A percentile compares a stretch with the other conserved stretches of the same genome.
phyloP scores from a whole-genome alignment of 768 basidiomycete species.

The Pholiota molesta region DNA sequence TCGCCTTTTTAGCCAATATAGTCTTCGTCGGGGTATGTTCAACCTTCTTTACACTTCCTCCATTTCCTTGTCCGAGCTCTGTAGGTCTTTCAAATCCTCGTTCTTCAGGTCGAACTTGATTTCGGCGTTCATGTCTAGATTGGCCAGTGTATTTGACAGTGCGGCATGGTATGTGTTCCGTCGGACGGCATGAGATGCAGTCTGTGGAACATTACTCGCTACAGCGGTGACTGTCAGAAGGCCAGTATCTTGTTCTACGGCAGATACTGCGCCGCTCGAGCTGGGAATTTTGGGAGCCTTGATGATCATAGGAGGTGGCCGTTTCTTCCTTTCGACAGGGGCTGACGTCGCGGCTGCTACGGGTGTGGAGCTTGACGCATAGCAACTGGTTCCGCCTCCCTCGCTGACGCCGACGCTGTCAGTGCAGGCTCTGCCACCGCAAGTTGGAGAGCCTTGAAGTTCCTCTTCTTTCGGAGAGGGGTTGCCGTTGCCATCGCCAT shows the following conservation, averaged over 20 bases:
- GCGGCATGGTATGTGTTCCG: conserved; percentile 80
- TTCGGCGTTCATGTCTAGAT: conserved; percentile 83
- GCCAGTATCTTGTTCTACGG: conserved; percentile 43
- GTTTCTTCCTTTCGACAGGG: conserved; percentile 55
- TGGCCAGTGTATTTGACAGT: conserved; percentile 83
- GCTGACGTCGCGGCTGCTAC: conserved; percentile 41
- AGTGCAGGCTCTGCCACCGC: conserved; percentile 48
- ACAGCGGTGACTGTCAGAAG: conserved; percentile 51
- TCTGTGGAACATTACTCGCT: conserved; percentile 52
- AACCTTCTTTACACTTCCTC: conserved; percentile 96
- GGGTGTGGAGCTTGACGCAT: conserved; percentile 44
- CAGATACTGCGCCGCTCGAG: conserved; percentile 40
- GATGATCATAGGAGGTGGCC: conserved; percentile 83
- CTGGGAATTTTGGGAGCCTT: conserved; percentile 68
- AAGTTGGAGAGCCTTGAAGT: conserved; percentile 86
- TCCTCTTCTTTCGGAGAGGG: conserved; percentile 87
- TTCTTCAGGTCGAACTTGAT: conserved; percentile 83
- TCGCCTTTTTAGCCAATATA: conserved; percentile 97
- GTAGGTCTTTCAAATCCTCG: conserved; percentile 89
- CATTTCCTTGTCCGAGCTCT: conserved; percentile 94
- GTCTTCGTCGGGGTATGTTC: conserved; percentile 89
- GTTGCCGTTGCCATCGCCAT: conserved; percentile 52
- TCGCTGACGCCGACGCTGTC: conserved; percentile 24
- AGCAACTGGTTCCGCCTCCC: conserved; percentile 44
- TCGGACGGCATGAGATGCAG: conserved; percentile 55